Percentiles rank a stretch among this genome's conserved stretches.
These are phyloP conservation scores for Pleoardoris graminearum DNA, from an alignment of 2,329 filamentous ascomycete species.

Conservation along the genomic window DNA sequence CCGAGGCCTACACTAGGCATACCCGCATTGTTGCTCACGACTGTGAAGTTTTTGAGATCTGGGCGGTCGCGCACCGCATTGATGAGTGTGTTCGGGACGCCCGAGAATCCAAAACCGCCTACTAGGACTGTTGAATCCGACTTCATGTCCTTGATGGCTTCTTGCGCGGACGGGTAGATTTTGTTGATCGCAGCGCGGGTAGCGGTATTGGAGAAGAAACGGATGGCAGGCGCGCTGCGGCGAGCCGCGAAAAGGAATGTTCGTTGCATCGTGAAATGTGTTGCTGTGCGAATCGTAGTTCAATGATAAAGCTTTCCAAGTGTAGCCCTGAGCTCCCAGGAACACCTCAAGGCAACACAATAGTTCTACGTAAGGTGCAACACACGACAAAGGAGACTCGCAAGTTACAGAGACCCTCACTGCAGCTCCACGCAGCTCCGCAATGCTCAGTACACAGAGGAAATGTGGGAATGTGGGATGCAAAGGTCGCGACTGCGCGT, in stretches of 20 bases:
- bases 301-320: neutral
- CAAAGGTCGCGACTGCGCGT: conserved; percentile 25
- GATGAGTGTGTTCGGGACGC: conserved; percentile 47
- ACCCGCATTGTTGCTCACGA: conserved; percentile 81
- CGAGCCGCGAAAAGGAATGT: conserved; percentile 40
- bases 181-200: conserved; percentile 44
- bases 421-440: conserved; percentile 17
- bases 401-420: conserved; percentile 8
- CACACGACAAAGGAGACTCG: neutral
- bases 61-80: conserved; percentile 43
- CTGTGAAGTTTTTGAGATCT: conserved; percentile 59
- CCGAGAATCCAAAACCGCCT: conserved; percentile 46
- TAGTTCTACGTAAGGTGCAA: neutral
- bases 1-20: conserved; percentile 70
- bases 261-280: conserved; percentile 35
- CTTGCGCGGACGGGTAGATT: conserved; percentile 43
- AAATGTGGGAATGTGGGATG: conserved; percentile 15
- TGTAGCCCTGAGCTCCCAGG: conserved; percentile 2
- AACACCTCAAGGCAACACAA: neutral
- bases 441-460: conserved; percentile 17
- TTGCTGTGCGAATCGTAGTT: neutral
- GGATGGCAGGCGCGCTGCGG: conserved; percentile 35
- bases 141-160: conserved; percentile 46
- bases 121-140: conserved; percentile 43
- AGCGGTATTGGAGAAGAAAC: conserved; percentile 41